Evolutionary conservation across 495 filamentous ascomycete species (phyloP), one percentile per base, ranked within the genome.

Genomic region (Penicillium daleae): DNA sequence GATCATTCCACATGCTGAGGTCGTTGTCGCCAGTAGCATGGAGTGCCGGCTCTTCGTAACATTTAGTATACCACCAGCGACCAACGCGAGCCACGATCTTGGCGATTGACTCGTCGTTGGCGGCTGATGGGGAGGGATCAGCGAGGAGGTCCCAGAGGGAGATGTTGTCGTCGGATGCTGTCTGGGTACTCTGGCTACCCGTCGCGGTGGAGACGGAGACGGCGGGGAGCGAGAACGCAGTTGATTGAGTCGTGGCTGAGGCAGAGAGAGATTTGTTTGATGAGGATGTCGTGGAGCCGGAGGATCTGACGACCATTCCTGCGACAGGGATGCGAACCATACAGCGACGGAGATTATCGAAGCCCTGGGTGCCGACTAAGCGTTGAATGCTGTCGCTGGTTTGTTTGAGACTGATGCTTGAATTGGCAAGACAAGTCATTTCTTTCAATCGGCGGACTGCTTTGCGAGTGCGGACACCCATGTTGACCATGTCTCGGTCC

Each of bases 51-150:
- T 83, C 83, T 78, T 98, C 95, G 73, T 98, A 98, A 80, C 92
- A 97, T 54, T 89, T 84, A 5, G 85, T 89, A 74, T 97, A 97
- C 95, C 96, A 98, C 92, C 93, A 99, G 40, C 96, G 82, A 17
- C 95, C 96, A 8, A 99, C 94, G 62, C 86, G 88, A 21, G 93
- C 87, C 21, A 98, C 92, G 80, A 96, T 96, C 68, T 92, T 93
- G 4, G 91, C 90, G 66, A 97, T 96, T 56, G 85, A 88, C 66
- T 91, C 89, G 68, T 96, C 92, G 6, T 86, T 83, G 21, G 81
- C 79, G 3, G 84, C 78, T 26, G 85, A 79, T 0, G 75, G 78
- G 19, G 74, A 76, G 0, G 80, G 80, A 59, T 89, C 87, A 56
- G 83, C 86, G 64, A 92, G 86, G 70, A 92, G 82, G 66, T 93